Base-by-base conservation (phyloP, 2,329 filamentous ascomycete species). In the Cladosporium sp. region DNA sequence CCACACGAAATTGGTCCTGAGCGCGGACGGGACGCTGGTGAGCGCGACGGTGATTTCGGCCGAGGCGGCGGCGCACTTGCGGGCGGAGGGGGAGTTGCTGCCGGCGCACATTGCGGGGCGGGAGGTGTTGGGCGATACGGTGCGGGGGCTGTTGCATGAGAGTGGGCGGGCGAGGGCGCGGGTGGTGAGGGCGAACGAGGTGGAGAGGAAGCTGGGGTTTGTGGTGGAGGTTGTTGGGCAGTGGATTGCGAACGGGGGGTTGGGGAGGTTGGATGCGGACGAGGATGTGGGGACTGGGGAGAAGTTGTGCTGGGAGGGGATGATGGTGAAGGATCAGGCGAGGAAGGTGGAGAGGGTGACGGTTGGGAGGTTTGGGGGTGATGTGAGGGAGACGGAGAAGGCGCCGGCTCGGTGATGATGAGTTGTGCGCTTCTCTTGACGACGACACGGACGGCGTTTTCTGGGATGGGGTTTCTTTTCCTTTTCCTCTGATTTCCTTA, bases 1-100 rank as follows among this genome's bases (percentile, higher is more conserved):
- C 61, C 88, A 93, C 68, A 92, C 88, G 54, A 93, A 93, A 71
- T 80, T 93, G 51, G 85, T 92, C 10, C 73, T 93, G 22, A 87
- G 89, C 54, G 74, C 84, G 1, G 81, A 85, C 31, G 87, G 86
- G n/a, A 82, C 79, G 1, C 86, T 83, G 77, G 85, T 86, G 60
- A 85, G 88, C 65, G 89, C 90, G 65, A 87, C 87, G 72, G 85
- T 88, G 63, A 80, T 91, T 16, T 82, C 86, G 0, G 74, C 82
- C n/a, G 81, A 86, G 54, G 87, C 86, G 1, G 83, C 86, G 2
- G 75, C 81, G 58, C 78, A 82, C 37, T 78, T 92, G 9, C 76
- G 80, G 3, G 70, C 77, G 31, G 82, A 81, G 1, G 84, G 85
- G 52, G 80, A 74, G 19, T 66, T 77, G 28, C 69, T 82, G n/a